Conservation (phyloP, 2,329 filamentous ascomycete genomes). For the Samsoniella hepiali region DNA sequence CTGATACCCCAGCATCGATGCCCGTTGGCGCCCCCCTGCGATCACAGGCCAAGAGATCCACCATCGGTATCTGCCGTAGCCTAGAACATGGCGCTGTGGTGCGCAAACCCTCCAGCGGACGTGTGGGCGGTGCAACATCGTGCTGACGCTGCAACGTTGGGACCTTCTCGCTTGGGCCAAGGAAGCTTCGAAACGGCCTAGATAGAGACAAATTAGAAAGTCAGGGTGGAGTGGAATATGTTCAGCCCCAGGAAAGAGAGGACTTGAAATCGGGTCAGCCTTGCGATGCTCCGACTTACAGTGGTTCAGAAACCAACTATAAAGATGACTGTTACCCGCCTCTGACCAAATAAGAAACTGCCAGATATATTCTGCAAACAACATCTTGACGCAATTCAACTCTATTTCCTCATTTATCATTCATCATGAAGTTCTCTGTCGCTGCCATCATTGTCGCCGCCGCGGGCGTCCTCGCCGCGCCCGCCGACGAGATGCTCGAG, state of each 20-base stretch:
- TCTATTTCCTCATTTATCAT: not conserved
- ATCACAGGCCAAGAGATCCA: conserved; percentile 17
- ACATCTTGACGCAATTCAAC: not conserved
- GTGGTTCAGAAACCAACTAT: not conserved
- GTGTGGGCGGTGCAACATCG: not conserved
- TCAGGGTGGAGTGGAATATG: not conserved
- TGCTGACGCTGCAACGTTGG: conserved; percentile 3
- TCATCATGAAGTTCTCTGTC: conserved; percentile 18
- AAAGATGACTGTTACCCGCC: not conserved
- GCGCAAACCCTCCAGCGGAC: not conserved
- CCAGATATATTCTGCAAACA: not conserved
- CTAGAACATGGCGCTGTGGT: not conserved
- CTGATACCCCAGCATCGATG: conserved; percentile 3
- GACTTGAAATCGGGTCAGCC: not conserved
- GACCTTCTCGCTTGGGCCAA: conserved; percentile 1
- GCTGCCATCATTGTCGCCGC: conserved; percentile 16
- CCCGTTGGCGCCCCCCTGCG: not conserved
- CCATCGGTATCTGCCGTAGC: conserved; percentile 4
- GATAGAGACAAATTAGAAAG: not conserved
- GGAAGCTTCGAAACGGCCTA: not conserved
- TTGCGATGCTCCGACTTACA: conserved; percentile 11
- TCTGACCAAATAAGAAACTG: not conserved
- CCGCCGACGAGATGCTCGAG: conserved; percentile 16
- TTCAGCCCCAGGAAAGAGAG: not conserved
- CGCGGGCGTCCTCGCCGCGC: conserved; percentile 11